A percentile compares a stretch with the other conserved stretches of the same genome.
phyloP scores from a whole-genome alignment of 768 basidiomycete genomes.

The Gelatoporia subvermispora region DNA sequence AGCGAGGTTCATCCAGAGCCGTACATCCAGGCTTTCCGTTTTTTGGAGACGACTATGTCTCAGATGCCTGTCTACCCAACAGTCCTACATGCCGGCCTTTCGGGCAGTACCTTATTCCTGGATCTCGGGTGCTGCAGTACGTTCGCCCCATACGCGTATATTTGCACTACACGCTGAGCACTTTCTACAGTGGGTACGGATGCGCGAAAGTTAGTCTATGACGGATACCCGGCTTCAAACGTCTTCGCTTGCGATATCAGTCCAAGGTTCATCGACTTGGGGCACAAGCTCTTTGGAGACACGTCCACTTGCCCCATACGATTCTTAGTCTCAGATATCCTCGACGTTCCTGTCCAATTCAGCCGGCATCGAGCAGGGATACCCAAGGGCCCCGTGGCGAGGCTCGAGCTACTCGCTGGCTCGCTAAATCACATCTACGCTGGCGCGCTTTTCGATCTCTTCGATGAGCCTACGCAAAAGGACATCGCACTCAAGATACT shows the following conservation, averaged over 20 bases:
- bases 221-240: slow-evolving; percentile 26
- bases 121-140: slow-evolving; percentile 31
- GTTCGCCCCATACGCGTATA: slow-evolving; percentile 2
- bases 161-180: neutral
- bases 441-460: slow-evolving; percentile 32
- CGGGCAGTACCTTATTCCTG: slow-evolving; percentile 20
- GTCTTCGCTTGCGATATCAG: slow-evolving; percentile 27
- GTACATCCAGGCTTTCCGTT: slow-evolving; percentile 29
- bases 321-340: slow-evolving; percentile 28
- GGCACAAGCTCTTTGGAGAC: slow-evolving; percentile 26
- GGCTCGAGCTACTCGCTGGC: slow-evolving; percentile 21
- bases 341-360: slow-evolving; percentile 15
- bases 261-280: slow-evolving; percentile 24
- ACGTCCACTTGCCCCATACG: slow-evolving; percentile 16
- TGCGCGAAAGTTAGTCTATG: slow-evolving; percentile 27
- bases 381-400: slow-evolving; percentile 3
- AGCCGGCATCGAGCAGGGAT: neutral
- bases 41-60: slow-evolving; percentile 25
- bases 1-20: slow-evolving; percentile 28
- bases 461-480: slow-evolving; percentile 28
- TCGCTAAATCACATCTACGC: slow-evolving; percentile 25
- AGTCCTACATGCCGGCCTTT: slow-evolving; percentile 21
- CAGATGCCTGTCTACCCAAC: slow-evolving; percentile 20
- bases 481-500: slow-evolving; percentile 25
- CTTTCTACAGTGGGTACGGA: slow-evolving; percentile 27